Base-by-base conservation (phyloP, 345 rosid genomes). In the Garcia nutans region DNA sequence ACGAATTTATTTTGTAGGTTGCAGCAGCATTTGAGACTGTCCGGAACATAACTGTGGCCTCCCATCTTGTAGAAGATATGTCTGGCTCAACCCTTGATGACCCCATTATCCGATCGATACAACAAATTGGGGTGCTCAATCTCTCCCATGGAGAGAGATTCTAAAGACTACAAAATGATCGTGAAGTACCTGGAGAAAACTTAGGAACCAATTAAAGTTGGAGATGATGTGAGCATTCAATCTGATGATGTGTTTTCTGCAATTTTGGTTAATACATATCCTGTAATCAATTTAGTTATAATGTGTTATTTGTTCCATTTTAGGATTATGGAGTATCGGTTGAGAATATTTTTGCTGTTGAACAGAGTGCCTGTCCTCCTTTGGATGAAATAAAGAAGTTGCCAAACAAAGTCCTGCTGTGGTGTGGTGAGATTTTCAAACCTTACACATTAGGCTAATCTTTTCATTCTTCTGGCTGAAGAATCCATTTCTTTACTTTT, bases 141-240 rank as follows among this genome's bases (percentile, higher is more conserved):
- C 19, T 82, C 84, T 74, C 74, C 88, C 0, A 47, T 89, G 24
- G 91, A 88, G 41, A 84, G 87, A 63, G 96, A 89, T 20, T 86
- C 92, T 0, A 90, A 89, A 22, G 94, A 91, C 73, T 95, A 91
- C 75, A 93, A 85, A 82, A 89, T 95, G 94, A 79, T 93, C 9
- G 77, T 85, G 56, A 87, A 85, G 54, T 95, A 91, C 75, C 50
- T 87, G 31, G 89, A 89, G 70, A 93, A 79, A 66, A 95, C 97
- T 20, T 91, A 86, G 26, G 97, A 91, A 60, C 94, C 97, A 1
- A 82, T 91, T 58, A 89, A 81, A 86, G 84, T 89, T 58, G 96
- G 87, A 52, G 96, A 90, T 33, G 79, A 87, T 9, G 97, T 93
- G 82, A 76, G 87, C 49, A 8, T 23, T 11, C 62, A 23, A 74